Conservation (phyloP, 2,329 filamentous ascomycete species). For the Bipolaris sorokiniana region DNA sequence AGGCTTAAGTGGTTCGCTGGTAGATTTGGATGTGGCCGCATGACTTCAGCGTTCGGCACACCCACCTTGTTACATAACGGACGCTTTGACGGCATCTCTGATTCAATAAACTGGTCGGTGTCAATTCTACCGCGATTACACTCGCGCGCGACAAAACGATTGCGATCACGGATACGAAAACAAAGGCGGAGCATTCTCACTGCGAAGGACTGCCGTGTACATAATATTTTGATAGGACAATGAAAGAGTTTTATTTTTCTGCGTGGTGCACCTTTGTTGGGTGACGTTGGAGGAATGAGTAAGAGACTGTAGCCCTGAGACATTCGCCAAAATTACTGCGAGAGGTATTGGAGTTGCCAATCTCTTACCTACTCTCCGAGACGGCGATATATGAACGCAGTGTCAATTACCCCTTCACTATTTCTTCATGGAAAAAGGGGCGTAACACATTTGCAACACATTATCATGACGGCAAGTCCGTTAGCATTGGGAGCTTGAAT, state of each 20-base stretch:
- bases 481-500: neutral
- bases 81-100: constrained; percentile 99
- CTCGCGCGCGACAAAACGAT: constrained; percentile 5
- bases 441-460: constrained; percentile 50
- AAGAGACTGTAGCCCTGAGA: neutral
- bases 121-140: constrained; percentile 19
- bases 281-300: neutral
- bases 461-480: neutral
- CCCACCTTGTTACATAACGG: constrained; percentile 94
- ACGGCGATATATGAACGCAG: constrained; percentile 48
- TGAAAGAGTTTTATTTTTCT: constrained; percentile 5
- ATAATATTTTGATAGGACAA: constrained; percentile 8
- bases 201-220: constrained; percentile 3
- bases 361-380: constrained; percentile 41
- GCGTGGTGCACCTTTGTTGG: constrained; percentile 3
- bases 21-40: constrained; percentile 69
- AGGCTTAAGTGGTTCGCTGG: constrained; percentile 87
- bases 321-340: constrained; percentile 36
- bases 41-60: constrained; percentile 99
- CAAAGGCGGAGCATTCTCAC: neutral
- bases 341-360: constrained; percentile 34
- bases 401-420: constrained; percentile 49
- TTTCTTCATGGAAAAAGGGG: constrained; percentile 36
- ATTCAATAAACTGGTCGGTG: constrained; percentile 66
- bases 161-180: neutral